phyloP scores from a whole-genome alignment of 2,329 filamentous ascomycete genomes.

The Penicillium rolfsii region DNA sequence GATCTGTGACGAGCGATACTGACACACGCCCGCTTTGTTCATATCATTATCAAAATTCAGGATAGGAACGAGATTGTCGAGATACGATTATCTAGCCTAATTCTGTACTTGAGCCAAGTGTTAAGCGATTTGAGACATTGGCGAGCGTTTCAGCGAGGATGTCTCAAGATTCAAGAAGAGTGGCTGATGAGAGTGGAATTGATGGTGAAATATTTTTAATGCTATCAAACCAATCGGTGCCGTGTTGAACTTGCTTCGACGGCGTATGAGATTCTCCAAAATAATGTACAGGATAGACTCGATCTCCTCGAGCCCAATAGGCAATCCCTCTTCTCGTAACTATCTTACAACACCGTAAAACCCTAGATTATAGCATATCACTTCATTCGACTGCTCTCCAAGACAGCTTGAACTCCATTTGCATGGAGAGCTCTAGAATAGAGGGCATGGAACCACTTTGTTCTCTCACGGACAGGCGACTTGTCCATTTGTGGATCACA shows the following conservation, averaged over 20 bases:
- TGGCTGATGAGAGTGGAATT: no score
- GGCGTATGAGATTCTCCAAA: no score
- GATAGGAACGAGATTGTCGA: background rate
- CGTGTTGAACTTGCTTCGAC: no score
- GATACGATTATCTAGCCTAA: background rate
- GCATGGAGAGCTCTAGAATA: constrained; percentile 11
- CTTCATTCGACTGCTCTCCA: background rate
- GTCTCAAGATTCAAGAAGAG: no score
- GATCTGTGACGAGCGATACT: background rate
- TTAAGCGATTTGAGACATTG: no score
- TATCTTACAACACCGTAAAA: background rate
- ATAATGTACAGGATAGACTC: background rate
- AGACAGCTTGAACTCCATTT: constrained; percentile 8
- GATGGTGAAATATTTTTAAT: no score
- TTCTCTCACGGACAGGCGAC: background rate
- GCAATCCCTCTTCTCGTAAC: background rate
- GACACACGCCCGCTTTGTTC: no score
- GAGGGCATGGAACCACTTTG: constrained; percentile 3
- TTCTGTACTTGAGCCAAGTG: no score
- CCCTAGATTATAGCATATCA: background rate
- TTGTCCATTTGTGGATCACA: constrained; percentile 24
- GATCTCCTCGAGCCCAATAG: background rate
- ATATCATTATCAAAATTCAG: background rate
- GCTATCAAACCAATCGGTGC: no score
- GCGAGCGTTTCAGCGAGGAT: no score